Evolutionary conservation across 2,329 filamentous ascomycete species (phyloP).

Genomic region (Stromatinia cepivora): DNA sequence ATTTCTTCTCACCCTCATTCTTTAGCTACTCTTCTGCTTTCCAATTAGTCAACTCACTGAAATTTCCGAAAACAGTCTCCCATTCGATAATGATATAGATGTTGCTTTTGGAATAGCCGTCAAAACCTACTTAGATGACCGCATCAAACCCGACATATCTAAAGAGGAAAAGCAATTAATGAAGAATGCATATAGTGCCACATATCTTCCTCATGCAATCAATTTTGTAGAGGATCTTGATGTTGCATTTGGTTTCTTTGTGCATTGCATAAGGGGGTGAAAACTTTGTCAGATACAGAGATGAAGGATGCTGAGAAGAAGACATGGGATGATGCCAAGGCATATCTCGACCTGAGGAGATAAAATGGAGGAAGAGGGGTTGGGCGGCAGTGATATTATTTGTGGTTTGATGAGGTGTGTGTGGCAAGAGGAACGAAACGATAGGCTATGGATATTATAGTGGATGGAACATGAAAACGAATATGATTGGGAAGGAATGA

Average conservation of each 20-base stretch:
- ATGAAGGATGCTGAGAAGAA: slow-evolving; percentile 50
- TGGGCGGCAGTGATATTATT: slow-evolving; percentile 33
- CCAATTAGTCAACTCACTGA: neutral
- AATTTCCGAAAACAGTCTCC: slow-evolving; percentile 49
- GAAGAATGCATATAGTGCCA: slow-evolving; percentile 50
- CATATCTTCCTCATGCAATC: slow-evolving; percentile 57
- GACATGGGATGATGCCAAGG: slow-evolving; percentile 56
- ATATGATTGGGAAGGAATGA: neutral
- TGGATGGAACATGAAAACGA: neutral
- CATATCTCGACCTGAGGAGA: slow-evolving; percentile 47
- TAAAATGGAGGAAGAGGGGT: slow-evolving; percentile 31
- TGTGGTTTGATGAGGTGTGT: neutral
- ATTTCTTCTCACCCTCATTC: neutral
- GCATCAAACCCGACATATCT: slow-evolving; percentile 58
- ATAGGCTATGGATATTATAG: neutral
- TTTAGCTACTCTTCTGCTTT: neutral
- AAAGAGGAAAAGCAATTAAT: slow-evolving; percentile 48
- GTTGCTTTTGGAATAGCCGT: slow-evolving; percentile 77
- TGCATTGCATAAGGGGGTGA: slow-evolving; percentile 58
- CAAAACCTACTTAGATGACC: slow-evolving; percentile 75
- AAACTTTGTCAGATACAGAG: slow-evolving; percentile 52
- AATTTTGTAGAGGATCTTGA: slow-evolving; percentile 61
- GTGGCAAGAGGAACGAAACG: neutral
- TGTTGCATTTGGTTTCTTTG: slow-evolving; percentile 58
- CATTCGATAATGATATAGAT: slow-evolving; percentile 69